These are phyloP conservation scores for Glycine soja DNA, from an alignment of 306 rosid genomes.

Conservation along the genomic window DNA sequence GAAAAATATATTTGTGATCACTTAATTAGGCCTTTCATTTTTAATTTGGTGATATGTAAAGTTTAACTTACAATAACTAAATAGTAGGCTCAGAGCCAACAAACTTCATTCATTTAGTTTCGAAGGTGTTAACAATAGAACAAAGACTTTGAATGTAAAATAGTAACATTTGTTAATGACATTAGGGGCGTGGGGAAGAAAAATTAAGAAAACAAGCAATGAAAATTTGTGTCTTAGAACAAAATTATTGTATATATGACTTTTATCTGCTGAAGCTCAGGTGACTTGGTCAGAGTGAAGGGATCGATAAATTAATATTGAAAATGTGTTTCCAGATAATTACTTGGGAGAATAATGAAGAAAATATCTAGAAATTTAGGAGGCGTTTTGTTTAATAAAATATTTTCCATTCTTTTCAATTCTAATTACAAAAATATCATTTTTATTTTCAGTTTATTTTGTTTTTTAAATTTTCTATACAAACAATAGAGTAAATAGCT, in stretches of 20 bases:
- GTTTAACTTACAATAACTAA: neutral
- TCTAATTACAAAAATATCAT: neutral
- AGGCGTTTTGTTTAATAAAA: neutral
- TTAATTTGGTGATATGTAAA: conserved; percentile 6
- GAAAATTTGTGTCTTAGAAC: neutral
- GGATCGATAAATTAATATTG: neutral
- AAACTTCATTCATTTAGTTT: conserved; percentile 8
- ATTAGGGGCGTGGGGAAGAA: too few relatives aligned
- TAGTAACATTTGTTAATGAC: too few relatives aligned
- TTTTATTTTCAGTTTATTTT: neutral
- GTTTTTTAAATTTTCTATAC: neutral
- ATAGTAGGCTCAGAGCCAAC: neutral
- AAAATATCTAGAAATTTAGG: neutral
- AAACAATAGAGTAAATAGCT: neutral
- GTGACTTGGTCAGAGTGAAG: neutral
- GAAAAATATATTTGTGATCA: conserved; percentile 6
- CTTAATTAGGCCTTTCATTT: conserved; percentile 31
- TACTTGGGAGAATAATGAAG: conserved; percentile 1
- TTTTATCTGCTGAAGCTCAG: neutral
- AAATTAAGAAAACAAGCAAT: too few relatives aligned
- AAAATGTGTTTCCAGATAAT: neutral
- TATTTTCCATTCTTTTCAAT: neutral
- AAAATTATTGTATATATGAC: neutral
- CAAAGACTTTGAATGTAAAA: conserved; percentile 3
- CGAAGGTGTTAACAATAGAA: neutral